Evolutionary conservation across 2,329 filamentous ascomycete genomes (phyloP), one percentile per base, ranked within the genome.

Genomic region (Dothideomycetes sp.): DNA sequence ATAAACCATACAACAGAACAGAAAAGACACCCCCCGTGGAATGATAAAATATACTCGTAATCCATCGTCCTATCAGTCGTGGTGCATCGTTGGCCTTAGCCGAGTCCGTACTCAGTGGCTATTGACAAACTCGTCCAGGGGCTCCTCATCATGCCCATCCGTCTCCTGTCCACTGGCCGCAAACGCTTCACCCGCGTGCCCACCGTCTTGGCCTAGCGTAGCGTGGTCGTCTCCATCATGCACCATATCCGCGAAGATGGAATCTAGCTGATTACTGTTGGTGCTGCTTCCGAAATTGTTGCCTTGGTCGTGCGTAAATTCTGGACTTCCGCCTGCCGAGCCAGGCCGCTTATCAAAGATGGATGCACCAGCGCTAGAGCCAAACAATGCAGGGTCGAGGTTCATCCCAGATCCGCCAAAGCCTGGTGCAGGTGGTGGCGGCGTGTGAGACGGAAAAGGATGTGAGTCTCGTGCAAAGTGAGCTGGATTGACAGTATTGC

Each of bases 221-320:
- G 42, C 37, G 14, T 42, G 33, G 3, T 44, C 47, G 15, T 56
- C 51, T 12, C 54, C 53, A 19, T 54, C 49, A 32, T 56, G 50
- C 9, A 60, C 55, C 32, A 60, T 49, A 31, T 60, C 57, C 7
- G 52, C 54, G 45, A 60, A 60, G 30, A 58, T 54, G 24, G 49
- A 54, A 29, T 57, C 55, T 38, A 57, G 37, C 22, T 27, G 22
- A 16, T 39, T 41, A 34, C 37, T 52, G 36, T 51, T 49, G 16
- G 47, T 50, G 37, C 49, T 54, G 24, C 51, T 54, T 7, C 51
- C 52, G 34, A 55, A 38, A 8, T 22, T 29, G 9, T 33, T 29
- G 8, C 17, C 31, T 9, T 36, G 24, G 9, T 18, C 14, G 19
- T 38, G 40, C 17, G 30, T 37, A 22, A 42, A 5, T 12, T 36